Percentiles rank a stretch among this genome's conserved stretches.
phyloP scores from a whole-genome alignment of 768 basidiomycete species.

The Termitomyces sp. region DNA sequence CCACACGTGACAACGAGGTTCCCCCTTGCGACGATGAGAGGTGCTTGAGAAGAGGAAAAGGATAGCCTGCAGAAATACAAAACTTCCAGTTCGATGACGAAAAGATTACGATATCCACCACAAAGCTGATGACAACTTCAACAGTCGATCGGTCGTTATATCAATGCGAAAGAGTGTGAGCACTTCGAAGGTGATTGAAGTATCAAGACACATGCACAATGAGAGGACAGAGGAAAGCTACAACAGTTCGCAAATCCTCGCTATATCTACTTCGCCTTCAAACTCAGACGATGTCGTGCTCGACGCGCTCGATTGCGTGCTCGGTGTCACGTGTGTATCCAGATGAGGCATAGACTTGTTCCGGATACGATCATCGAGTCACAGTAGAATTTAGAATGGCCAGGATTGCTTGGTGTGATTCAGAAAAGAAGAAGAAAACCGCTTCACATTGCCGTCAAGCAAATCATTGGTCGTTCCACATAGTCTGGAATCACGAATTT shows the following conservation, averaged over 20 bases:
- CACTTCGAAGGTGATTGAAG: background rate
- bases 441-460: background rate
- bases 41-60: background rate
- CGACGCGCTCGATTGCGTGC: conserved; percentile 21
- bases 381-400: too few species aligned
- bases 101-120: background rate
- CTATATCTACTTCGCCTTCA: conserved; percentile 27
- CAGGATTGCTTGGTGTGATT: too few species aligned
- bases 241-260: conserved; percentile 1
- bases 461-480: background rate
- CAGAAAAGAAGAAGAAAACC: too few species aligned
- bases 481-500: too few species aligned
- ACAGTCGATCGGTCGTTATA: background rate
- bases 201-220: background rate
- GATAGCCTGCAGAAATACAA: background rate
- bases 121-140: too few species aligned
- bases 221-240: conserved; percentile 2
- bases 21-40: background rate
- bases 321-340: background rate
- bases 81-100: too few species aligned
- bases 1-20: background rate
- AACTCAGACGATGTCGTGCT: conserved; percentile 43
- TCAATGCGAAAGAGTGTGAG: background rate
- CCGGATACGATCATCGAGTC: too few species aligned
- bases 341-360: too few species aligned